These are phyloP conservation scores for Nakazawaea wickerhamii DNA, from an alignment of 805 yeast genomes.

Conservation along the genomic window DNA sequence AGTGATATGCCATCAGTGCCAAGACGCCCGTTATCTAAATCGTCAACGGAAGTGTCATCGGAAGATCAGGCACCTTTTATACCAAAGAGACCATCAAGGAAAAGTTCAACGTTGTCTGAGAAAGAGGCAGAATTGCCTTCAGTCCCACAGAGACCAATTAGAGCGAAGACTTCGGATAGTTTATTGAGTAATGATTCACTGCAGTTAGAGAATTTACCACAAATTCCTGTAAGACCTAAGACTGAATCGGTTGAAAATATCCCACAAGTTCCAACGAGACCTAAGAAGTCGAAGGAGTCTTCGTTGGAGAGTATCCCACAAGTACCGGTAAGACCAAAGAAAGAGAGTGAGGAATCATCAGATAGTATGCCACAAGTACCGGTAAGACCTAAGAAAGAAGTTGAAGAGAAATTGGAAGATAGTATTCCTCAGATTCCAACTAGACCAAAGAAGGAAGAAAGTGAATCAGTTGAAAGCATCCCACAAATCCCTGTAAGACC, in stretches of 20 bases:
- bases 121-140: constrained; percentile 17
- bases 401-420: not conserved
- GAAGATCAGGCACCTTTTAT: not conserved
- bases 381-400: constrained; percentile 10
- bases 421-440: constrained; percentile 1
- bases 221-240: not conserved
- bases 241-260: not conserved
- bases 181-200: no score
- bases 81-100: constrained; percentile 1
- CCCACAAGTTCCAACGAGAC: constrained; percentile 15
- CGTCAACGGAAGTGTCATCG: not conserved
- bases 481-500: constrained; percentile 17
- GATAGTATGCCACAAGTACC: constrained; percentile 19
- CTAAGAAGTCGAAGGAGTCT: not conserved
- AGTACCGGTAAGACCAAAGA: not conserved
- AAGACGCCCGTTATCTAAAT: not conserved
- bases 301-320: not conserved
- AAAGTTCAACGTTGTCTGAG: constrained; percentile 3
- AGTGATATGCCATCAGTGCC: not conserved
- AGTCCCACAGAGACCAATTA: constrained; percentile 27
- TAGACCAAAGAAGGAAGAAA: constrained; percentile 2
- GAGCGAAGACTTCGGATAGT: no score
- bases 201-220: no score
- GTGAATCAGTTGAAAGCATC: not conserved
- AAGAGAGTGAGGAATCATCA: not conserved